These are phyloP conservation scores for Galerina marginata DNA, from an alignment of 768 basidiomycete species.

Conservation along the genomic window DNA sequence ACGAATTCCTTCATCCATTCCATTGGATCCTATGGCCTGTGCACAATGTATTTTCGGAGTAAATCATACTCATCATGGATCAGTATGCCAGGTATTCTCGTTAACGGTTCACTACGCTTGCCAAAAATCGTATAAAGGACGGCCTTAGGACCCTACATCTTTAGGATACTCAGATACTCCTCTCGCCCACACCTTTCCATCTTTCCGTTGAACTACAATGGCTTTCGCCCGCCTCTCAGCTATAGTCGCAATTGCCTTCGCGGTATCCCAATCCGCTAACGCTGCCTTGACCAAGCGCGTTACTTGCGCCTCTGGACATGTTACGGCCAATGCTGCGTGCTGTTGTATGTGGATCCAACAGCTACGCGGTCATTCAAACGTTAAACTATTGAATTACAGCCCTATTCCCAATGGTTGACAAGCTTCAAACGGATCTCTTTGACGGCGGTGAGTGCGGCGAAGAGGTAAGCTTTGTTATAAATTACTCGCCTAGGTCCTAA, in stretches of 20 bases:
- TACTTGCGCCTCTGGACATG: conserved; percentile 27
- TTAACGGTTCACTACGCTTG: too few relatives aligned
- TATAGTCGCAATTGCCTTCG: conserved; percentile 18
- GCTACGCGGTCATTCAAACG: not conserved
- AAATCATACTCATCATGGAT: too few relatives aligned
- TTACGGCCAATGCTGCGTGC: conserved; percentile 27
- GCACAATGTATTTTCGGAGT: too few relatives aligned
- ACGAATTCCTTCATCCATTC: too few relatives aligned
- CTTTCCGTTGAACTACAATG: conserved; percentile 12
- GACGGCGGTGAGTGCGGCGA: conserved; percentile 38
- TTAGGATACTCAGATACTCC: conserved; percentile 8
- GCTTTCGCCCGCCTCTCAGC: conserved; percentile 23
- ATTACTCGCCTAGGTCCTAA: too few relatives aligned
- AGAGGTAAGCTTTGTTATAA: conserved; percentile 2
- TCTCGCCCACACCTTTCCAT: conserved; percentile 1
- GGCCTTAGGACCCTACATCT: not conserved
- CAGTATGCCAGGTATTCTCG: too few relatives aligned
- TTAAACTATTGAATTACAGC: conserved; percentile 8
- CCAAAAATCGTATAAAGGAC: conserved; percentile 11
- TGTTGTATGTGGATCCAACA: conserved; percentile 16
- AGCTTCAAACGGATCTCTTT: conserved; percentile 36
- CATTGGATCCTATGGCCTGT: too few relatives aligned
- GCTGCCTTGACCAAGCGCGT: conserved; percentile 27
- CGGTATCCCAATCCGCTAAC: conserved; percentile 8
- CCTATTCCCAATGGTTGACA: conserved; percentile 26